Base-by-base conservation (phyloP, 106 monocot species). In the Triglochin maritima region DNA sequence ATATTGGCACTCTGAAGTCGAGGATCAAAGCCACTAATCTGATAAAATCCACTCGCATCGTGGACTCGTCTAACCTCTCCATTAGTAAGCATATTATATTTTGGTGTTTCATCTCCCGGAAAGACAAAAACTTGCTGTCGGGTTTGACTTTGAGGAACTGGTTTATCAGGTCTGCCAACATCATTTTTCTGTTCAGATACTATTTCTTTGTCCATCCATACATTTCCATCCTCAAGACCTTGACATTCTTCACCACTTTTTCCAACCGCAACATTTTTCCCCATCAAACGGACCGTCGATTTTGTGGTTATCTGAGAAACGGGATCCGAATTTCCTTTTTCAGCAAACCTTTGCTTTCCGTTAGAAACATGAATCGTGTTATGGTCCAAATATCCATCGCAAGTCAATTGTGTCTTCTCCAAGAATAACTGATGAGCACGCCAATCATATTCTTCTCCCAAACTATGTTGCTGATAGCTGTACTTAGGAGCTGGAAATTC, bases 271-370 rank as follows among this genome's bases (percentile, higher is more conserved):
- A 92, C 73, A 87, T 85, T 68, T 74, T 76, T 79, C 48, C 92
- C 92, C 92, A 92, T 92, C 76, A 92, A 67, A 45, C 92, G 87
- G 76, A 92, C 78, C 4, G 83, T 85, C 41, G 69, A 73, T 60
- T 64, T 70, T 10, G 46, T 44, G 64, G 50, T 63, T 53, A 81
- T 64, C 17, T 65, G 73, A 66, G 44, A 13, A 16, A 57, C 64
- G 17, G 46, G 17, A 5, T 76, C 52, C 50, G 60, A 45, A 56
- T 44, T 62, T 13, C 70, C 50, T 15, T 62, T 71, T 15, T 17
- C 41, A 43, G 56, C 16, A 74, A 50, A 67, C 44, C 60, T 71
- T 48, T 64, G 47, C 16, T 11, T 57, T 46, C 60, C 56, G 71
- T 60, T 68, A 46, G 12, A 56, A 45, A 48, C 72, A 13, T 50